These are phyloP conservation scores for Sutorius australiensis DNA, from an alignment of 768 basidiomycete species.

Conservation along the genomic window DNA sequence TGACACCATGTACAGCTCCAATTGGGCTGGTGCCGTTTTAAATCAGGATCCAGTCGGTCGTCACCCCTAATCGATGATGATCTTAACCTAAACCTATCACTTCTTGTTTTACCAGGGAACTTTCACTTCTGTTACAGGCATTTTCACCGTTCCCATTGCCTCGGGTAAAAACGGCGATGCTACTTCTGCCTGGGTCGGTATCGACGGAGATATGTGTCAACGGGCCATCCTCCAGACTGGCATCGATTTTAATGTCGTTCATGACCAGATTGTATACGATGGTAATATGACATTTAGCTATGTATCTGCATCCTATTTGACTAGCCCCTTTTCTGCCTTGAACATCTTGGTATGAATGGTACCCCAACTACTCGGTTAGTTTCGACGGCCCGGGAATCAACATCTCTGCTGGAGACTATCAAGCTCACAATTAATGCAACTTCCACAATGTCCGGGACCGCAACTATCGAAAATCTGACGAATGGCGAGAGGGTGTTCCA, in stretches of 20 bases:
- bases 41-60: neutral
- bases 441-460: neutral
- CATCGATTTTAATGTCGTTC: too few relatives aligned
- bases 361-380: too few relatives aligned
- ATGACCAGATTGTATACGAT: too few relatives aligned
- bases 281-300: too few relatives aligned
- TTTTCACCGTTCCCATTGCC: neutral
- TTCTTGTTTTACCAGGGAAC: neutral
- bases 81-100: neutral
- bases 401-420: neutral
- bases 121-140: neutral
- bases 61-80: neutral
- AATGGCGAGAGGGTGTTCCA: neutral
- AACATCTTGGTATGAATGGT: too few relatives aligned
- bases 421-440: neutral
- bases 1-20: neutral
- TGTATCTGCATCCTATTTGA: too few relatives aligned
- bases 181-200: conserved; percentile 2
- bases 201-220: conserved; percentile 4
- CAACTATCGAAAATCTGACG: too few relatives aligned
- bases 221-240: neutral
- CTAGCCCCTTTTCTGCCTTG: too few relatives aligned
- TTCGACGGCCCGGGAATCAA: neutral
- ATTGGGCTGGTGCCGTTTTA: neutral
- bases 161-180: neutral